Percentiles rank a stretch among this genome's conserved stretches.
These are phyloP conservation scores for Myriosclerotinia duriaeana DNA, from an alignment of 2,329 filamentous ascomycete genomes.

Conservation along the genomic window DNA sequence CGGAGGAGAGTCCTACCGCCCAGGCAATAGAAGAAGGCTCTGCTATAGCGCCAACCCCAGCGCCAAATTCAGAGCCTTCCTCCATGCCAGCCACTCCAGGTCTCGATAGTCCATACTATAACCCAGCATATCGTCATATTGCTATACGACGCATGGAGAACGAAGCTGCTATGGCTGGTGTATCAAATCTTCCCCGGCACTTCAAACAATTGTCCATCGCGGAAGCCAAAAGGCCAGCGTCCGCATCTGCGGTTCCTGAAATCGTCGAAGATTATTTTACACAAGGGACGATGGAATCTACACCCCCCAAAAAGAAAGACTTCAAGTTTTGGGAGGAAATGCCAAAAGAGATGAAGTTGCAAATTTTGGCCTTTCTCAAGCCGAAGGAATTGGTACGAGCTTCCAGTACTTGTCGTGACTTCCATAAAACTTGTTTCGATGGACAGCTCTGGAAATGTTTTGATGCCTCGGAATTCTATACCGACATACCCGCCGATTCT, in stretches of 20 bases:
- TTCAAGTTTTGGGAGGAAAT: constrained; percentile 76
- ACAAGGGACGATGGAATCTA: constrained; percentile 26
- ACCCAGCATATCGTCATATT: constrained; percentile 30
- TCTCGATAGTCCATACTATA: constrained; percentile 34
- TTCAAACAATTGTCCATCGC: constrained; percentile 30
- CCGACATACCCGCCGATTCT: constrained; percentile 78
- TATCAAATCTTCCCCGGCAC: constrained; percentile 31
- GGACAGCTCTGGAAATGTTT: constrained; percentile 89
- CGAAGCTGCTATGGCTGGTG: constrained; percentile 27
- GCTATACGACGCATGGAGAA: constrained; percentile 31
- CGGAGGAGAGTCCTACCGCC: constrained; percentile 34
- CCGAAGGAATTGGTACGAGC: constrained; percentile 79
- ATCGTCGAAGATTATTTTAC: constrained; percentile 41
- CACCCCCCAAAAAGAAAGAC: constrained; percentile 40
- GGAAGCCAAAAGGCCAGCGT: constrained; percentile 27
- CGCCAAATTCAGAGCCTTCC: not conserved
- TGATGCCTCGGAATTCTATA: constrained; percentile 84
- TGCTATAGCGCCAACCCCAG: constrained; percentile 35
- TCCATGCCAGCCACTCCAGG: constrained; percentile 36
- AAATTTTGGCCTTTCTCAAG: constrained; percentile 72
- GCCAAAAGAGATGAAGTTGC: constrained; percentile 77
- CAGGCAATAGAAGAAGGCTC: constrained; percentile 33
- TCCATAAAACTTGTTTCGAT: constrained; percentile 84
- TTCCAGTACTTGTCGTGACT: constrained; percentile 74
- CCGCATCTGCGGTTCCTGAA: constrained; percentile 34